phyloP scores from a whole-genome alignment of 148 eudicot genomes.

The Cornus suecica region DNA sequence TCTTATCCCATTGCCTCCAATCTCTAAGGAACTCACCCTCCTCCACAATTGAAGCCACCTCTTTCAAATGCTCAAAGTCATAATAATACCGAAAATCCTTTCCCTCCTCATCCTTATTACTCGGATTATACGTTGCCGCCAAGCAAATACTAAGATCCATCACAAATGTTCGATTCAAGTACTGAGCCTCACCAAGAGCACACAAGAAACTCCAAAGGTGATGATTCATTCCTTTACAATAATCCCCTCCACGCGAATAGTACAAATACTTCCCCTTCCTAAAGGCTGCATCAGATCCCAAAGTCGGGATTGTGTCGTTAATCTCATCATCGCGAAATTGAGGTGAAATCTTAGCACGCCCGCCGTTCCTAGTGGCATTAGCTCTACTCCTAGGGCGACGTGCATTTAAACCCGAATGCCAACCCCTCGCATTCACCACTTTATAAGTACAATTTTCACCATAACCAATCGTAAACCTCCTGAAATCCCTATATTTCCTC shows the following conservation, averaged over 20 bases:
- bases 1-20: conserved; percentile 74
- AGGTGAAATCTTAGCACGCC: conserved; percentile 28
- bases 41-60: conserved; percentile 73
- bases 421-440: conserved; percentile 61
- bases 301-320: conserved; percentile 73
- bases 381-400: conserved; percentile 54
- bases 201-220: conserved; percentile 93
- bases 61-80: conserved; percentile 93
- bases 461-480: conserved; percentile 72
- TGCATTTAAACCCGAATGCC: conserved; percentile 92
- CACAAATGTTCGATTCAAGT: conserved; percentile 82
- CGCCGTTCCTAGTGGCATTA: conserved; percentile 22
- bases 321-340: conserved; percentile 58
- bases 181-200: conserved; percentile 92
- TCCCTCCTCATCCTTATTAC: conserved; percentile 79
- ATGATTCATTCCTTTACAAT: conserved; percentile 95
- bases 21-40: conserved; percentile 73
- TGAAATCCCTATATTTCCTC: conserved; percentile 85
- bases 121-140: conserved; percentile 52
- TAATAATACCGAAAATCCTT: conserved; percentile 90
- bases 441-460: conserved; percentile 62
- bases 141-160: conserved; percentile 87
- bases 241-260: conserved; percentile 94
- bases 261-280: conserved; percentile 79
- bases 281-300: conserved; percentile 55